Base-by-base conservation (phyloP, 139 green algal species). In the Asterochloris erici region DNA sequence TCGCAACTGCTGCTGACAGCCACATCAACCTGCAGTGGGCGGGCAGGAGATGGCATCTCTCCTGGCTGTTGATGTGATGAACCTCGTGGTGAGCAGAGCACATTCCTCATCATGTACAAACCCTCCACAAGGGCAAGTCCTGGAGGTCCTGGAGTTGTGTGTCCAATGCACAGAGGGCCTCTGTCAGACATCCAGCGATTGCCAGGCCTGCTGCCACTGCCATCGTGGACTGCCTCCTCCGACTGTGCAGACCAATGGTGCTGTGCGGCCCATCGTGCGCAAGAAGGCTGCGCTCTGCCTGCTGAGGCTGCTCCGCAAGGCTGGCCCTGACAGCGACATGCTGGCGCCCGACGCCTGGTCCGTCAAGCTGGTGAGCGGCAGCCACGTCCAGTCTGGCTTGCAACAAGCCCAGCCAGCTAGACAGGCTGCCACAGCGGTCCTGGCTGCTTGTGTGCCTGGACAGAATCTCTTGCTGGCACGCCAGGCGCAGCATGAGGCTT, bases 231-330 rank as follows among this genome's bases (percentile, higher is more conserved):
- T 54, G 4, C 4, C 38, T 54, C 6, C 27, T 23, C 17, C 64
- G 38, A 17, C 23, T 27, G 12, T 81, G 79, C 85, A 95, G 91
- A 92, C 86, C 68, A 96, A 92, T 82, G 92, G 93, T 74, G 85
- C 91, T 0, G 87, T 91, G 27, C 90, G 95, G 10, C 91, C 96
- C 10, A 84, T 98, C 28, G 93, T 99, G 74, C 92, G 95, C 78
- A 99, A 99, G 90, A 99, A 99, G 85, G 96, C 97, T 10, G 95
- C 95, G 54, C 91, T 99, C 63, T 98, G 93, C 87, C 87, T 99
- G 80, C 92, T 99, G 85, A 86, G 95, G 29, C 89, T 99, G 77
- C 92, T 97, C 68, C 90, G 96, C 74, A 98, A 98, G 91, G 95
- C 95, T 60, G 87, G 91, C 0, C 64, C 87, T 16, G 93, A 97